phyloP scores from a whole-genome alignment of 2,329 filamentous ascomycete genomes.

The Phaeoacremonium minimum region DNA sequence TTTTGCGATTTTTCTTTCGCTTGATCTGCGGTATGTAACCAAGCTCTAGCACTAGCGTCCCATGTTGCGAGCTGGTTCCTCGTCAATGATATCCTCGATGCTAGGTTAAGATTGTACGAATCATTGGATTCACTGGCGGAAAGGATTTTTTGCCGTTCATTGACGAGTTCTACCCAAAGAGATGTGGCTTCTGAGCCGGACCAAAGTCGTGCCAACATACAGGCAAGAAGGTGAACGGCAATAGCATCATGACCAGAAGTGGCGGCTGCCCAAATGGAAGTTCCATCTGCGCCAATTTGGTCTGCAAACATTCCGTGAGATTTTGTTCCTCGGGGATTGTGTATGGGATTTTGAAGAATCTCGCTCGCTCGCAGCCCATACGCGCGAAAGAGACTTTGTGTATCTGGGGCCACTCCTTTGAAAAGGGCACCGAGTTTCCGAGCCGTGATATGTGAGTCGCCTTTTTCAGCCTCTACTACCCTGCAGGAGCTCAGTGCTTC shows the following conservation, averaged over 20 bases:
- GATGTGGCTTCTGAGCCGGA: conserved; percentile 17
- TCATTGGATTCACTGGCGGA: background rate
- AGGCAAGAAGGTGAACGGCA: conserved; percentile 24
- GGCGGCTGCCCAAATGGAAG: conserved; percentile 17
- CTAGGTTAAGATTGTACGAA: background rate
- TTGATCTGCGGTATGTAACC: conserved; percentile 21
- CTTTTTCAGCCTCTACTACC: conserved; percentile 31
- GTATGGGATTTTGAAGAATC: conserved; percentile 13
- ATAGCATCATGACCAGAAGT: conserved; percentile 21
- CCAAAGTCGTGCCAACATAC: conserved; percentile 22
- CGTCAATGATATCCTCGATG: conserved; percentile 5
- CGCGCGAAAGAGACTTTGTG: conserved; percentile 23
- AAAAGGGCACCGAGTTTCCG: conserved; percentile 34
- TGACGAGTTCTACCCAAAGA: conserved; percentile 24
- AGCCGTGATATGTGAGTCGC: conserved; percentile 28
- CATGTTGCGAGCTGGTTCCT: conserved; percentile 18
- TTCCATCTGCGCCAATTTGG: conserved; percentile 18
- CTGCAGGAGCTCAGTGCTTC: conserved; percentile 21
- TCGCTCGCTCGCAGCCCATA: conserved; percentile 27
- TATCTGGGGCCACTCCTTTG: conserved; percentile 21
- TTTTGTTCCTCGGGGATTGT: conserved; percentile 2
- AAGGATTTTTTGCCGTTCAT: conserved; percentile 3
- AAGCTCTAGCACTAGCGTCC: conserved; percentile 25
- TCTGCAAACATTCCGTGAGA: conserved; percentile 14
- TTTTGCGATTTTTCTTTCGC: conserved; percentile 15